Evolutionary conservation across 768 basidiomycete species (phyloP).

Genomic region (Coprinopsis strossmayeri): DNA sequence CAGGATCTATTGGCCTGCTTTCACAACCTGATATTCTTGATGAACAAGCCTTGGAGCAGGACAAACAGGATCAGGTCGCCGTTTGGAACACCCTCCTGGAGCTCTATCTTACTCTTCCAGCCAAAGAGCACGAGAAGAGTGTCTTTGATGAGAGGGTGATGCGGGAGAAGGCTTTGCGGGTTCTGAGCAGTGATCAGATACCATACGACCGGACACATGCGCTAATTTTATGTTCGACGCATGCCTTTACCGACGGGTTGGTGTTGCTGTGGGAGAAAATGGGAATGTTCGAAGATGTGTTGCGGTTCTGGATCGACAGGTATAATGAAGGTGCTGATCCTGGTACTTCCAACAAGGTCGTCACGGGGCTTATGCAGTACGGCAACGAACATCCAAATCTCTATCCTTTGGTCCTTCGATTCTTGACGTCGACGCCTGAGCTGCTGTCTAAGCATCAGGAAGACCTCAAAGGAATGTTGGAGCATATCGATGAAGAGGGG

Average conservation of each 20-base stretch:
- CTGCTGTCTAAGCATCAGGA: conserved; percentile 63
- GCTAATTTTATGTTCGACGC: conserved; percentile 87
- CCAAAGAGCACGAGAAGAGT: conserved; percentile 13
- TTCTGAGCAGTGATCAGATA: conserved; percentile 52
- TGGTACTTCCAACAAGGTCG: conserved; percentile 48
- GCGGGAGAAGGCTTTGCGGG: conserved; percentile 62
- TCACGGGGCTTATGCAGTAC: conserved; percentile 70
- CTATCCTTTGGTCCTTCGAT: conserved; percentile 83
- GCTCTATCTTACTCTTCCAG: conserved; percentile 71
- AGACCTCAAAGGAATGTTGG: conserved; percentile 67
- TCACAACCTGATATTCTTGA: conserved; percentile 13
- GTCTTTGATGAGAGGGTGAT: conserved; percentile 28
- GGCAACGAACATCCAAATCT: conserved; percentile 65
- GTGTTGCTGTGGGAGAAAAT: conserved; percentile 89
- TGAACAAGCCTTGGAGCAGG: conserved; percentile 29
- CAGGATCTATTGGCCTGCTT: conserved; percentile 20
- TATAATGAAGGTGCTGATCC: conserved; percentile 33
- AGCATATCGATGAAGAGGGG: conserved; percentile 70
- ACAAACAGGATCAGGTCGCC: conserved; percentile 66
- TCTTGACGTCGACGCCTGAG: conserved; percentile 77
- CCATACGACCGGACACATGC: conserved; percentile 91
- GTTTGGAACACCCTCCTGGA: conserved; percentile 97
- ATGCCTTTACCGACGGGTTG: conserved; percentile 75
- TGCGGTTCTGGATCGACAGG: conserved; percentile 89
- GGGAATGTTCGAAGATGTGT: conserved; percentile 94